Conservation (phyloP, 805 yeast genomes). For the Blastobotrys robertii region DNA sequence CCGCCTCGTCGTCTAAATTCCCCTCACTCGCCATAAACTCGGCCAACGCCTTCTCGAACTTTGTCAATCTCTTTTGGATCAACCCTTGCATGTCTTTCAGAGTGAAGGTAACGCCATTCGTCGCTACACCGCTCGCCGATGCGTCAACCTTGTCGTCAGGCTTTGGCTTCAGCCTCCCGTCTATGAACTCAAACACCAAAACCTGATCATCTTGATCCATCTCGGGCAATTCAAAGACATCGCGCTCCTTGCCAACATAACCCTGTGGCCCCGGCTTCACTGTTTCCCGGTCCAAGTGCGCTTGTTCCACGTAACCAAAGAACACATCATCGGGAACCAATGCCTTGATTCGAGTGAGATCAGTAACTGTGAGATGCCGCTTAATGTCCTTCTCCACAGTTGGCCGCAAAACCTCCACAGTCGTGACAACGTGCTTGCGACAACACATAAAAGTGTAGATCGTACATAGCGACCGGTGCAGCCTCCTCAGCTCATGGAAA, state of each 20-base stretch:
- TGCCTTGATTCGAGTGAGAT: slow-evolving; percentile 53
- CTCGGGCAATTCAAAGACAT: slow-evolving; percentile 35
- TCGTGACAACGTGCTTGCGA: slow-evolving; percentile 49
- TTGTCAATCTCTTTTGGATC: slow-evolving; percentile 46
- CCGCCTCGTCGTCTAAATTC: slow-evolving; percentile 31
- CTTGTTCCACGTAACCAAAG: slow-evolving; percentile 68
- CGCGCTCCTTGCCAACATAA: slow-evolving; percentile 30
- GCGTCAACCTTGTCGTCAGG: slow-evolving; percentile 14
- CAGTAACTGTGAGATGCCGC: slow-evolving; percentile 33
- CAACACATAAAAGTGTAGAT: slow-evolving; percentile 50
- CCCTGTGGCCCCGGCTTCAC: not conserved
- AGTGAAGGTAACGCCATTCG: slow-evolving; percentile 39
- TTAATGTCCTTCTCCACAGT: slow-evolving; percentile 43
- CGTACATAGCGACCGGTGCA: slow-evolving; percentile 26
- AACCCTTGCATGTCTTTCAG: slow-evolving; percentile 50
- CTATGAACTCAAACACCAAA: slow-evolving; percentile 67
- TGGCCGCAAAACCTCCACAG: slow-evolving; percentile 42
- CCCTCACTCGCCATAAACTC: slow-evolving; percentile 30
- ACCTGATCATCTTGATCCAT: slow-evolving; percentile 41
- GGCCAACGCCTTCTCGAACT: slow-evolving; percentile 37
- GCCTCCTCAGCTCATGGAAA: slow-evolving; percentile 3
- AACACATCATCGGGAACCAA: slow-evolving; percentile 61
- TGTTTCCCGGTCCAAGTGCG: slow-evolving; percentile 21
- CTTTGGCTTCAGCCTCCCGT: slow-evolving; percentile 32
- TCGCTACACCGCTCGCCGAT: slow-evolving; percentile 26